Conservation (phyloP, 345 rosid species). For the Hypericum perforatum region DNA sequence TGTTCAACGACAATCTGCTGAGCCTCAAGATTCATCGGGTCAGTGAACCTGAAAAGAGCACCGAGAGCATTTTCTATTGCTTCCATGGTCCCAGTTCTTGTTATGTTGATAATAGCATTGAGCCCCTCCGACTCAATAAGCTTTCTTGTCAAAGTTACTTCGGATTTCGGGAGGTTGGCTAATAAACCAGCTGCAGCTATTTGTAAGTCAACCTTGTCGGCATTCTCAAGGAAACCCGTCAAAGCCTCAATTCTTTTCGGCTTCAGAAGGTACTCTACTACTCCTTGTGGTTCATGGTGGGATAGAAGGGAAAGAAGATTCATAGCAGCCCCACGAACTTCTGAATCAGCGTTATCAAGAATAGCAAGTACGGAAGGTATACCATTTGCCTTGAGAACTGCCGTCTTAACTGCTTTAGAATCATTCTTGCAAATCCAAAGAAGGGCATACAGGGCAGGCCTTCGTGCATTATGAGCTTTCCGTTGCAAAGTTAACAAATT, state of each 20-base stretch:
- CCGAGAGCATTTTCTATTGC: constrained; percentile 60
- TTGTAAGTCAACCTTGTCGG: constrained; percentile 38
- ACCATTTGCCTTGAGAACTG: constrained; percentile 41
- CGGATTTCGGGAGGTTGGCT: constrained; percentile 61
- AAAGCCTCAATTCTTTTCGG: constrained; percentile 53
- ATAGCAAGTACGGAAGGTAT: constrained; percentile 44
- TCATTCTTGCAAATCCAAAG: constrained; percentile 41
- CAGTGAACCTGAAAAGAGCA: constrained; percentile 56
- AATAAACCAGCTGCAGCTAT: constrained; percentile 61
- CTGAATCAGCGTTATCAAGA: constrained; percentile 43
- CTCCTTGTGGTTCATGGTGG: constrained; percentile 41
- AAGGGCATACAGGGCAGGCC: constrained; percentile 41
- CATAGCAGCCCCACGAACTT: constrained; percentile 45
- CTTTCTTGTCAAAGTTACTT: constrained; percentile 32
- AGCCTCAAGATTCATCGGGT: constrained; percentile 35
- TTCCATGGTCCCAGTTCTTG: constrained; percentile 38
- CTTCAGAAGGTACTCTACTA: constrained; percentile 48
- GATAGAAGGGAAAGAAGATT: constrained; percentile 54
- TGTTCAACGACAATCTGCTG: constrained; percentile 38
- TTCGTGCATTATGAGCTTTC: constrained; percentile 24
- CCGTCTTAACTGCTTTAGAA: constrained; percentile 46
- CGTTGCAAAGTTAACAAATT: constrained; percentile 39
- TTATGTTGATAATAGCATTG: constrained; percentile 31
- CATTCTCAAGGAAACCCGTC: constrained; percentile 55
- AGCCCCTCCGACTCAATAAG: constrained; percentile 43